Evolutionary conservation across 1,284 basidiomycete species (phyloP).

Genomic region (Salmacisia buchloeana): DNA sequence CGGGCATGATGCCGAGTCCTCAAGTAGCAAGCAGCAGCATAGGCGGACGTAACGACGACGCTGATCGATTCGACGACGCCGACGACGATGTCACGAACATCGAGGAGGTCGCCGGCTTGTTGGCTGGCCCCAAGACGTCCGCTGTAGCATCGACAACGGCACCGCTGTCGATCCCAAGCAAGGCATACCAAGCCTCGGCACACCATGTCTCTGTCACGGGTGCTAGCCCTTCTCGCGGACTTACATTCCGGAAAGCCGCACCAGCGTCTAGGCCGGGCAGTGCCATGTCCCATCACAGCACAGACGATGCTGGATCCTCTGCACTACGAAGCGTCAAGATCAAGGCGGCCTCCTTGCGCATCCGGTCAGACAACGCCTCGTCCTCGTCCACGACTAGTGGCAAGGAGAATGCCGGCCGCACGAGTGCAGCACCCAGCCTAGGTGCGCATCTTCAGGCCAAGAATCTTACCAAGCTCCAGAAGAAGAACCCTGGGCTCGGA

Average conservation of each 20-base stretch:
- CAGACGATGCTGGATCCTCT: not conserved
- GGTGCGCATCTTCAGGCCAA: slow-evolving; percentile 4
- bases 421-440: not conserved
- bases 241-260: not conserved
- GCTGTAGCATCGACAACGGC: too few species aligned
- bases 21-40: slow-evolving; percentile 9
- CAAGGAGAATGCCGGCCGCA: not conserved
- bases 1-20: not conserved
- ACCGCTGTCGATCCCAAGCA: slow-evolving; percentile 38
- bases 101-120: slow-evolving; percentile 23
- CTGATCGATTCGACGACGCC: slow-evolving; percentile 57
- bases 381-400: not conserved
- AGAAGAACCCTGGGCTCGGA: slow-evolving; percentile 37
- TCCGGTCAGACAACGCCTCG: not conserved
- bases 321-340: slow-evolving; percentile 3
- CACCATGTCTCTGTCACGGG: too few species aligned
- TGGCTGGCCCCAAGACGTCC: slow-evolving; percentile 24
- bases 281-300: not conserved
- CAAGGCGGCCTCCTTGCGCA: not conserved
- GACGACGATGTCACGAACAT: slow-evolving; percentile 55
- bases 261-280: not conserved
- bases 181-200: slow-evolving; percentile 10
- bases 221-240: too few species aligned
- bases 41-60: slow-evolving; percentile 18
- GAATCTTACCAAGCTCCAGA: slow-evolving; percentile 22